Evolutionary conservation across 805 yeast genomes (phyloP), one percentile per base, ranked within the genome.

Genomic region (Ogataea zsoltii): DNA sequence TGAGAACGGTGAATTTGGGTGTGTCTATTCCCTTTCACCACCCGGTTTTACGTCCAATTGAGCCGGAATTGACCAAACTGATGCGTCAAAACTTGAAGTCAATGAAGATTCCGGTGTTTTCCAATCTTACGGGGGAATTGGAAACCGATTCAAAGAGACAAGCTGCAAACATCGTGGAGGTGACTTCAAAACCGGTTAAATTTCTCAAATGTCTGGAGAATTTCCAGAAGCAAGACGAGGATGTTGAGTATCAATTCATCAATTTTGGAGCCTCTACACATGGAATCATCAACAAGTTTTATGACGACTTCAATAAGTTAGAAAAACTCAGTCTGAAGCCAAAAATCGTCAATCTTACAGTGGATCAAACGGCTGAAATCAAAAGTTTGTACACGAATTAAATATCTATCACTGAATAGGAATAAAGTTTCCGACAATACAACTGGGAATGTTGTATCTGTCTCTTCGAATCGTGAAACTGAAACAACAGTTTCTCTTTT

Each of bases 391-490:
- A 6, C 31, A n/a, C 31, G 14, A 11, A 28, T 7, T 28, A 28
- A 21, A 21, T 21, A 21, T 6, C 9, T 73, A 46, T 71, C 76
- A 63, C 45, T 63, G 65, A 39, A 87, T 83, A 6, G 97, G 98
- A 43, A 91, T 89, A 62, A 91, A 91, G 60, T 92, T 91, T 2
- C 98, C 98, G 13, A 92, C 95, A 34, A 91, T 92, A 66, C 97
- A 90, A 63, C 95, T 87, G 16, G 98, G 98, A 47, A 92, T 92
- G 58, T 92, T 92, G 63, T 92, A 92, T 49, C 95, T 68, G 63
- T 92, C 98, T 51, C 98, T 76, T 58, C 97, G 71, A 17, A 92
- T 89, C 0, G 98, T 92, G 65, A 92, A 92, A 59, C 96, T 86
- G 64, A 92, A 92, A 65, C 97, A 91, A 61, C 98, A 92, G 48